Evolutionary conservation across 192 early-diverging fungal genomes (phyloP), one percentile per base, ranked within the genome.

Genomic region (Rhizoclosmatium sp.): DNA sequence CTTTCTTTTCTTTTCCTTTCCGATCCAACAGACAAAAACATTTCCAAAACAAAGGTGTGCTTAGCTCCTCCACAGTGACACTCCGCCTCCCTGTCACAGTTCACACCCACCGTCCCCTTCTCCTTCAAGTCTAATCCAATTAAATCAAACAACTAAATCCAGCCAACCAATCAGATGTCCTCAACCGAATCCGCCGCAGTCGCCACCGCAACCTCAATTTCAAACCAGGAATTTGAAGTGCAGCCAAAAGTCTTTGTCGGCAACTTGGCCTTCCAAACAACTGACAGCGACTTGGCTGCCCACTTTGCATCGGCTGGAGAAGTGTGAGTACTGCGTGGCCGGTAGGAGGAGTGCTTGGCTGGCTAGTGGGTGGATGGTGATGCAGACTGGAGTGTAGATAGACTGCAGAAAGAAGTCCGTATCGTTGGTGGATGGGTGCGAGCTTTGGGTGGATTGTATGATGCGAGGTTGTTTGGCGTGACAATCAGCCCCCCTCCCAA

Each of bases 251-350:
- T 96, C 59, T 99, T 98, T 90, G 95, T 96, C 45, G 96, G 97
- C 65, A 99, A 99, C 90, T 88, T 99, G 71, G 85, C 96, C 40
- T 98, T 97, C 89, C 83, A 89, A 81, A 94, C 94, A 69, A 96
- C 89, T 49, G 91, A 96, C 81, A 91, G 87, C 56, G 88, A 92
- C 82, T 90, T 99, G 54, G 83, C 84, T 65, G 90, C 92, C 47
- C 92, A 92, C 82, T 98, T 97, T 83, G 83, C 82, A 79, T 72
- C 83, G 41, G 86, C 92, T 79, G 94, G 95, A 91, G 93, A 91
- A 88, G 93, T 93, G 41, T 81, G 49, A 76, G 69, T 69, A 2
- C 49, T 45, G 19, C 31, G 31, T 31, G 31, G 31, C 31, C 31
- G 31, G 0, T 31, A 31, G 31, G 0, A 31, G 31, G 31, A 31